phyloP scores from a whole-genome alignment of 2,329 filamentous ascomycete species.

The Leptographium radiaticola region DNA sequence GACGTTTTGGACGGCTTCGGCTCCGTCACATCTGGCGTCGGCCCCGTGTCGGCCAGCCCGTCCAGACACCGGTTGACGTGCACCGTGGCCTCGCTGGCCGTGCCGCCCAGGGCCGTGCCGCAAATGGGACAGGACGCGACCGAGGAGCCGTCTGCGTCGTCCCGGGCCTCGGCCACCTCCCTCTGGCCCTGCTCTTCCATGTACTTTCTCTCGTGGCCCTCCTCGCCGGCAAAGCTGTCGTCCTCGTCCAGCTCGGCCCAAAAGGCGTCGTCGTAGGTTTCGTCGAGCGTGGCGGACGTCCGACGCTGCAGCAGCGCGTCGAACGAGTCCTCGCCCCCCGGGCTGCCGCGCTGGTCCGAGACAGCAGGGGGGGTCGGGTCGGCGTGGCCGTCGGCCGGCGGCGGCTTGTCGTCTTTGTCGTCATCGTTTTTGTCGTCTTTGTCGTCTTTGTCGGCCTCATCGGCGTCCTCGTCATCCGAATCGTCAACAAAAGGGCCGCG shows the following conservation, averaged over 20 bases:
- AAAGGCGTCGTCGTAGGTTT: slow-evolving; percentile 11
- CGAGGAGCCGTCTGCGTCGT: slow-evolving; percentile 26
- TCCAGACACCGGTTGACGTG: slow-evolving; percentile 94
- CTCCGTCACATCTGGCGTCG: background rate
- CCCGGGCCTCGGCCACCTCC: slow-evolving; percentile 43
- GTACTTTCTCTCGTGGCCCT: slow-evolving; percentile 48
- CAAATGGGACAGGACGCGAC: slow-evolving; percentile 63
- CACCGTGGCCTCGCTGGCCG: slow-evolving; percentile 53
- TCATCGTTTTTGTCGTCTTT: background rate
- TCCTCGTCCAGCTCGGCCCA: slow-evolving; percentile 35
- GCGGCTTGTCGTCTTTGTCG: background rate
- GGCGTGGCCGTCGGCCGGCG: background rate
- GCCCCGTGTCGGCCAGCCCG: slow-evolving; percentile 18
- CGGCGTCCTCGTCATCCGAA: slow-evolving; percentile 10
- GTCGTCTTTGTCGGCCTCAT: background rate
- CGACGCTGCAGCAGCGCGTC: background rate
- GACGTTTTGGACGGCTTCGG: slow-evolving; percentile 14
- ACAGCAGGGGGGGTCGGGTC: background rate
- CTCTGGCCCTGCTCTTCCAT: slow-evolving; percentile 64
- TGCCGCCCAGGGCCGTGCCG: slow-evolving; percentile 48
- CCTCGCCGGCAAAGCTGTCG: slow-evolving; percentile 25
- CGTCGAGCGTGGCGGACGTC: background rate
- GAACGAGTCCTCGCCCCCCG: background rate
- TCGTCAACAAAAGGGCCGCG: slow-evolving; percentile 54
- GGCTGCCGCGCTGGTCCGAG: background rate